Evolutionary conservation across 192 early-diverging fungal species (phyloP).

Genomic region (Polychytrium aggregatum): DNA sequence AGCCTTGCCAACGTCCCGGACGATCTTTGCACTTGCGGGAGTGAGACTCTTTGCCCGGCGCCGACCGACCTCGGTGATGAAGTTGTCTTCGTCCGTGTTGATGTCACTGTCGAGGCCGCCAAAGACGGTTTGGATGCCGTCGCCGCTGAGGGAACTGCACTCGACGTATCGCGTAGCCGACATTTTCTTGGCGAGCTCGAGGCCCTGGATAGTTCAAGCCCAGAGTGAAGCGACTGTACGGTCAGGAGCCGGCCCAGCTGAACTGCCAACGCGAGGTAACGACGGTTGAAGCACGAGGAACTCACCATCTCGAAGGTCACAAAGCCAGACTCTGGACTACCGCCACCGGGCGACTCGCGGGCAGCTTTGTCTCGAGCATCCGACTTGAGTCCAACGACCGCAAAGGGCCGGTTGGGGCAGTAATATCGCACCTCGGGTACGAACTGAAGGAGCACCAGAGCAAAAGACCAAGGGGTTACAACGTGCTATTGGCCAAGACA

Average conservation of each 20-base stretch:
- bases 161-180: constrained; percentile 19
- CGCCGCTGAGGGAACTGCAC: constrained; percentile 17
- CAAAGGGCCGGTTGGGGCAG: constrained; percentile 1
- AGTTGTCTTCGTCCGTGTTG: background rate
- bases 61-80: no score
- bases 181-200: constrained; percentile 11
- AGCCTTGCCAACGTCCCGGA: no score
- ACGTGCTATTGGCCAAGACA: no score
- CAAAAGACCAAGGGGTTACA: no score
- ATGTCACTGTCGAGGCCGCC: background rate
- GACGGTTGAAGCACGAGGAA: background rate
- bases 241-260: no score
- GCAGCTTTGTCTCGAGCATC: constrained; percentile 6
- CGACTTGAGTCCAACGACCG: constrained; percentile 4
- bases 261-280: no score
- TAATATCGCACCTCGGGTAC: constrained; percentile 12
- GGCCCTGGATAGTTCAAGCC: no score
- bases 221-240: no score
- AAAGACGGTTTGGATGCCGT: background rate
- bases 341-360: background rate
- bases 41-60: no score
- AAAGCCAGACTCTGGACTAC: constrained; percentile 2
- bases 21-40: no score
- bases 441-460: no score
- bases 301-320: background rate